A percentile compares a stretch with the other conserved stretches of the same genome.
phyloP scores from a whole-genome alignment of 345 rosid genomes.

The Lenwebbia sp. region DNA sequence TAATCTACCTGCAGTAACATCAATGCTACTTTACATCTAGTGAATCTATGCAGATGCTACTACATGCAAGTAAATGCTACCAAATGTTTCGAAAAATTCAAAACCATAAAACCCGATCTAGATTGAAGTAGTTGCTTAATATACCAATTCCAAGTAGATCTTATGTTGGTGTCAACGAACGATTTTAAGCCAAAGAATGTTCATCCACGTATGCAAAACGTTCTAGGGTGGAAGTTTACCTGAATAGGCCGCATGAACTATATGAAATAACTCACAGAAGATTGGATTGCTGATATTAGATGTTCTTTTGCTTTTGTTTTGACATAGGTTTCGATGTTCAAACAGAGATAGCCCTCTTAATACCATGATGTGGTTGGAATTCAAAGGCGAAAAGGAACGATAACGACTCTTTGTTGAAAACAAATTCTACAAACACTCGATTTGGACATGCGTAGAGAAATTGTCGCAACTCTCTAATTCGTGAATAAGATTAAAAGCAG shows the following conservation, averaged over 20 bases:
- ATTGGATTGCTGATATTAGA: not conserved
- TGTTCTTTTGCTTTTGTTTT: not conserved
- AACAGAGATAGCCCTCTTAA: not conserved
- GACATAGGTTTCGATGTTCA: not conserved
- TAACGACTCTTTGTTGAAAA: not conserved
- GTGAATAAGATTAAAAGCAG: not conserved
- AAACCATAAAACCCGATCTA: not conserved
- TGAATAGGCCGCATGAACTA: not conserved
- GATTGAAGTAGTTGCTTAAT: not conserved
- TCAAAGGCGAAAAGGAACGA: not conserved
- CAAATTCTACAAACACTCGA: not conserved
- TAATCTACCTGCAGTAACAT: conserved; percentile 59
- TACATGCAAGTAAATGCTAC: not conserved
- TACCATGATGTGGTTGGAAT: not conserved
- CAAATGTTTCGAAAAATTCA: not conserved
- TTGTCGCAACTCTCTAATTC: not conserved
- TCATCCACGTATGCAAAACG: not conserved
- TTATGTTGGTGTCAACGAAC: not conserved
- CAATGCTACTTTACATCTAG: not conserved
- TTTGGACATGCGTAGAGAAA: not conserved
- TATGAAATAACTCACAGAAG: not conserved
- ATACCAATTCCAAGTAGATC: not conserved
- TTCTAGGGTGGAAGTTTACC: not conserved
- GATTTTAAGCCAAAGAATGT: not conserved
- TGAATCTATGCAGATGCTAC: not conserved